Percentiles rank a stretch among this genome's conserved stretches.
phyloP scores from a whole-genome alignment of 2,329 filamentous ascomycete species.

The Fusarium sp. region DNA sequence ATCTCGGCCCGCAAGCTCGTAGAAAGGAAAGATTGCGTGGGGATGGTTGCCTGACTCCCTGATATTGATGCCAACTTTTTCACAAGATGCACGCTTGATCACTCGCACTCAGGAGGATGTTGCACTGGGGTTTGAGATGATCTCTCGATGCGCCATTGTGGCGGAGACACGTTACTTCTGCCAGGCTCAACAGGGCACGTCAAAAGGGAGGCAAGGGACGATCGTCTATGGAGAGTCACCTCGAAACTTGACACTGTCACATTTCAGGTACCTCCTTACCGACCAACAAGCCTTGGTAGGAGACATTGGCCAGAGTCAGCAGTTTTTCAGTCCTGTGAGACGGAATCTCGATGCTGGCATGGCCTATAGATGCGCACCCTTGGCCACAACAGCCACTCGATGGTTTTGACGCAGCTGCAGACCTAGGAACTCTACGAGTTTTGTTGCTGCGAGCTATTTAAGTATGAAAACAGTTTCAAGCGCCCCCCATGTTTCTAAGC shows the following conservation, averaged over 20 bases:
- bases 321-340: neutral
- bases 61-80: constrained; percentile 9
- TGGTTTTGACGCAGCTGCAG: constrained; percentile 3
- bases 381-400: constrained; percentile 1
- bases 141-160: constrained; percentile 25
- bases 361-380: neutral
- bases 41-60: constrained; percentile 17
- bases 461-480: constrained; percentile 8
- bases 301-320: neutral
- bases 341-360: neutral
- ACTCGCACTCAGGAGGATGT: constrained; percentile 4
- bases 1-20: constrained; percentile 26
- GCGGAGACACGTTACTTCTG: constrained; percentile 27
- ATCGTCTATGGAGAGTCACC: constrained; percentile 12
- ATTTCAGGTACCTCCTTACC: constrained; percentile 33
- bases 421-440: neutral
- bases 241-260: constrained; percentile 25
- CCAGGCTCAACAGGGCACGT: constrained; percentile 12
- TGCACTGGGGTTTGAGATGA: constrained; percentile 23
- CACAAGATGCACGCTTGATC: constrained; percentile 26
- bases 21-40: constrained; percentile 25
- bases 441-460: neutral
- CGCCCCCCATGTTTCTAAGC: constrained; percentile 38
- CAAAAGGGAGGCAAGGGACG: constrained; percentile 27
- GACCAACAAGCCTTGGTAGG: constrained; percentile 11